Base-by-base conservation (phyloP, 805 yeast genomes). In the Ogataea thermomethanolica region DNA sequence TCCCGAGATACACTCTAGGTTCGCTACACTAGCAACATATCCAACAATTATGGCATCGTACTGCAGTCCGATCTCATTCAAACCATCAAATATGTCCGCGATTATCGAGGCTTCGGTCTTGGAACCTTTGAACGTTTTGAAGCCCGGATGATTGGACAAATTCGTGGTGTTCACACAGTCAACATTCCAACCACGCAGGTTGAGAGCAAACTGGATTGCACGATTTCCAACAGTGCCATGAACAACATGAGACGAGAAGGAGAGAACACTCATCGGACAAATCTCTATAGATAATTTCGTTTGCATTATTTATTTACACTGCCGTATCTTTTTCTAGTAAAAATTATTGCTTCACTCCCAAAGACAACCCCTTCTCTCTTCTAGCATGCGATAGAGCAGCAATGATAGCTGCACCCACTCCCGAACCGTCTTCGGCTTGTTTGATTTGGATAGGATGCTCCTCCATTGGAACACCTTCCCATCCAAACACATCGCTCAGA, bases 371-470 rank as follows among this genome's bases (percentile, higher is more conserved):
- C 45, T 76, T 71, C 50, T 69, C 73, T 57, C 82, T 71, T 71
- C 99, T 82, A 64, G 78, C 73, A 64, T 84, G 78, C 43, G 98
- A 84, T 65, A 91, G 76, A 31, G 98, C 97, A 40, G 99, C 98
- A 67, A 93, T 91, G 56, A 91, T 77, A 37, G 98, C 99, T 41
- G 99, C 99, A 62, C 99, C 99, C 35, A 87, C 96, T 71, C 98
- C 98, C 27, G 93, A 84, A 56, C 99, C 99, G 70, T 93, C 99
- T 70, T 91, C 96, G 50, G 99, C 98, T 43, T 95, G 85, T 29
- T 83, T 86, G 53, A 90, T 79, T 49, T 74, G 67, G 58, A 93
- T 81, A 50, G 98, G 98, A 64, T 88, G 88, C 44, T 79, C 78
- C 49, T 70, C 60, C 31, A 50, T 52, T 37, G 53, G 52, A 32